Conservation (phyloP, 495 filamentous ascomycete species). For the Trichoderma orchidacearum region DNA sequence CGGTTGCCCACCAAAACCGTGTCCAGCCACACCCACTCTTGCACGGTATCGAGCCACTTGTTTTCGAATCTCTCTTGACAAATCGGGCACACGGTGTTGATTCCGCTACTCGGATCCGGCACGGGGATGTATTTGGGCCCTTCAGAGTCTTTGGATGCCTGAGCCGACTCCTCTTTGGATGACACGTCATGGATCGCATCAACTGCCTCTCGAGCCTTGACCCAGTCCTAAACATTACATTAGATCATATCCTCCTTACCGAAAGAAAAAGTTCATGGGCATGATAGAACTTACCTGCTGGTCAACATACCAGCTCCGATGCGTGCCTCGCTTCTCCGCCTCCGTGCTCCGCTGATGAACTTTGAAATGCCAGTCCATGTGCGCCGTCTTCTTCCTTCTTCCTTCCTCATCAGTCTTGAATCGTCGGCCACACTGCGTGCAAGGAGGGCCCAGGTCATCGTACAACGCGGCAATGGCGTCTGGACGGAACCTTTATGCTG, state of each 20-base stretch:
- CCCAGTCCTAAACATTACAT: conserved; percentile 56
- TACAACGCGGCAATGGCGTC: conserved; percentile 61
- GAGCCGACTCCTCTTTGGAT: conserved; percentile 9
- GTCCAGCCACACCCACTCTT: conserved; percentile 97
- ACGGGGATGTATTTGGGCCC: conserved; percentile 64
- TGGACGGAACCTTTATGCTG: conserved; percentile 49
- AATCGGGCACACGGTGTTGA: conserved; percentile 70
- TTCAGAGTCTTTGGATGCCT: conserved; percentile 4
- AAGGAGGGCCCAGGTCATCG: conserved; percentile 67
- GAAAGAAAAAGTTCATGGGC: neutral
- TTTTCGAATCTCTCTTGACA: conserved; percentile 92
- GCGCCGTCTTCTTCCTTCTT: conserved; percentile 71
- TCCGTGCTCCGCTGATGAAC: conserved; percentile 84
- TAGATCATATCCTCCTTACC: neutral
- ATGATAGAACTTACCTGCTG: conserved; percentile 56
- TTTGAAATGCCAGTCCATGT: conserved; percentile 96
- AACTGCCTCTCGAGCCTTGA: conserved; percentile 60
- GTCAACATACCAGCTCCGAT: conserved; percentile 86
- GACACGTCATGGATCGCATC: conserved; percentile 43
- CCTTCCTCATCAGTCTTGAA: conserved; percentile 68
- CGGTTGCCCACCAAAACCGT: conserved; percentile 62
- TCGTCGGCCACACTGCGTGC: conserved; percentile 79
- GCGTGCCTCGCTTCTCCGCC: conserved; percentile 64
- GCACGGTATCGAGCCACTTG: conserved; percentile 75
- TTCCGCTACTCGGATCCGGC: conserved; percentile 58